phyloP scores from a whole-genome alignment of 1,284 basidiomycete species.

The Vanrija sp. region DNA sequence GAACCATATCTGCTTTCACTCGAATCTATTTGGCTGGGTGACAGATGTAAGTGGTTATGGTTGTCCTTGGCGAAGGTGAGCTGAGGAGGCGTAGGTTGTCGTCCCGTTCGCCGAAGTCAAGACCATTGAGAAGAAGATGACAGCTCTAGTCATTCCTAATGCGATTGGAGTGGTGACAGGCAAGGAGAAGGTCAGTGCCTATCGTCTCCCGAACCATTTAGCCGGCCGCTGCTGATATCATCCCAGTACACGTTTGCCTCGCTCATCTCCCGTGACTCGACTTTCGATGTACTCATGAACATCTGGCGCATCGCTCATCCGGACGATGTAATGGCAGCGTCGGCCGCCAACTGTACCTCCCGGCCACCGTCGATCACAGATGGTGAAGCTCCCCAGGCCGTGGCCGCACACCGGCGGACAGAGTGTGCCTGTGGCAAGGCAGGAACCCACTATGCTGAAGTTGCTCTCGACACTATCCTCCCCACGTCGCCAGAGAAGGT shows the following conservation, averaged over 20 bases:
- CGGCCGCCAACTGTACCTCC: conserved; percentile 15
- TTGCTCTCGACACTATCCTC: conserved; percentile 71
- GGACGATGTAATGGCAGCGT: conserved; percentile 53
- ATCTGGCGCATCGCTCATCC: conserved; percentile 92
- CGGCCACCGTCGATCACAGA: conserved; percentile 31
- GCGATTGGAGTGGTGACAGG: conserved; percentile 87
- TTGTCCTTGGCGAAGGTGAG: not conserved
- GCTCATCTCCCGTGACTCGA: conserved; percentile 92
- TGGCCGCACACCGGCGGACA: conserved; percentile 51
- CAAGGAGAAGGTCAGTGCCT: conserved; percentile 52
- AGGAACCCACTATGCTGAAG: conserved; percentile 68
- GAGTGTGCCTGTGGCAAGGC: conserved; percentile 70
- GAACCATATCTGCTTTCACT: conserved; percentile 97
- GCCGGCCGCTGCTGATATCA: not conserved
- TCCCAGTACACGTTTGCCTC: conserved; percentile 90
- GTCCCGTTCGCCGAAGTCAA: conserved; percentile 89
- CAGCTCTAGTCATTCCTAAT: conserved; percentile 96
- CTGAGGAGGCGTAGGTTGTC: conserved; percentile 59
- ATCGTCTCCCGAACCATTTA: not conserved
- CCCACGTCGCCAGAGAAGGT: conserved; percentile 91
- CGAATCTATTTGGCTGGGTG: conserved; percentile 99
- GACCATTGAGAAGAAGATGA: conserved; percentile 94
- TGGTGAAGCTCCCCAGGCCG: conserved; percentile 1
- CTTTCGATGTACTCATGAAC: conserved; percentile 92
- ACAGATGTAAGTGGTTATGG: conserved; percentile 71